Evolutionary conservation across 2,329 filamentous ascomycete species (phyloP).

Genomic region (Hymenoscyphus linearis): DNA sequence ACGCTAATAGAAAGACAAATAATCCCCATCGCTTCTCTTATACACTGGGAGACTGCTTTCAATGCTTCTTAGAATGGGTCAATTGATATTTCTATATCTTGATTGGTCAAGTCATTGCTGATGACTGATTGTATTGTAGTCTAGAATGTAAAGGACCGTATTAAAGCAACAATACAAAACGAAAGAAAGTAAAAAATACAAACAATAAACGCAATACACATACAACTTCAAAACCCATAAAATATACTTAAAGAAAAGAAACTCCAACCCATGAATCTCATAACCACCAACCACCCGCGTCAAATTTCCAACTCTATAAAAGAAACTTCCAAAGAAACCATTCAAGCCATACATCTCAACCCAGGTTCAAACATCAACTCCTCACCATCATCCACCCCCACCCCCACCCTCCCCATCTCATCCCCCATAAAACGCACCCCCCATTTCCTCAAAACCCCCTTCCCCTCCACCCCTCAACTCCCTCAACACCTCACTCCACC

Average conservation of each 20-base stretch:
- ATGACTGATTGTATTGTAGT: not conserved
- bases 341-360: conserved; percentile 12
- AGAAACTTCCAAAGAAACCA: not conserved
- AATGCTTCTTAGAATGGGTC: not conserved
- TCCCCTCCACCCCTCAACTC: conserved; percentile 6
- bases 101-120: not conserved
- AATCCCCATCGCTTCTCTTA: too few species aligned
- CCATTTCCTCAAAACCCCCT: conserved; percentile 2
- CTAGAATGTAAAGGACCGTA: not conserved
- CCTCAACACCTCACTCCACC: not conserved
- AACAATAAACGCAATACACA: not conserved
- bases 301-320: not conserved
- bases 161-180: not conserved
- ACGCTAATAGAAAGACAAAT: too few species aligned
- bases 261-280: not conserved
- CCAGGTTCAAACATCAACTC: conserved; percentile 10
- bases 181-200: not conserved
- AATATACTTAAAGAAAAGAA: not conserved
- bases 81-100: not conserved
- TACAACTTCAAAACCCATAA: not conserved
- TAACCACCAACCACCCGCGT: too few species aligned
- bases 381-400: conserved; percentile 19
- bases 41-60: not conserved
- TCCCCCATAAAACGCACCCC: conserved; percentile 2
- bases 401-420: not conserved